phyloP scores from a whole-genome alignment of 2,329 filamentous ascomycete species.

The Phaeomoniella chlamydospora region DNA sequence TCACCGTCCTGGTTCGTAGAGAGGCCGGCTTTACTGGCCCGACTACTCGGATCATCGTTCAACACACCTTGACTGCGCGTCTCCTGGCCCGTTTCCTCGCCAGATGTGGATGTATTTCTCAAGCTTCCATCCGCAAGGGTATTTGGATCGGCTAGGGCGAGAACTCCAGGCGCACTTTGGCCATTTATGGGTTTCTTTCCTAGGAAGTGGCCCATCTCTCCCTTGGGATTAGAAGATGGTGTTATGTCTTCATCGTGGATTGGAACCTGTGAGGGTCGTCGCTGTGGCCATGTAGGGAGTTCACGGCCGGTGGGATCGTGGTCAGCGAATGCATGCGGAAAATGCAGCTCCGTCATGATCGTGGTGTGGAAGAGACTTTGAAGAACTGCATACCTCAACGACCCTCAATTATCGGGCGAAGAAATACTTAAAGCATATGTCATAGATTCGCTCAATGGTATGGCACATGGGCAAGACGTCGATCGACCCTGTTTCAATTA shows the following conservation, averaged over 20 bases:
- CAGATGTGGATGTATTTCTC: neutral
- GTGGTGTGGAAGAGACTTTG: neutral
- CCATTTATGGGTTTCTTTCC: neutral
- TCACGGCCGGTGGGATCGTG: neutral
- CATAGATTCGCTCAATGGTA: too few species aligned
- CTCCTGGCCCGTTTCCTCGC: neutral
- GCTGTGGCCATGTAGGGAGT: neutral
- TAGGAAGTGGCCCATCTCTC: neutral
- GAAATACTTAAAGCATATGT: too few species aligned
- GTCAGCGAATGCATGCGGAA: neutral
- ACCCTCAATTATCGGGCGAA: too few species aligned
- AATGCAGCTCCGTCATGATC: neutral
- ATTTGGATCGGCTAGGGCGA: neutral
- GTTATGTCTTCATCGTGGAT: neutral
- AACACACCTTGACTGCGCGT: neutral
- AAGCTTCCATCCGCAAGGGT: neutral
- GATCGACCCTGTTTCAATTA: too few species aligned
- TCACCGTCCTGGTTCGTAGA: slow-evolving; percentile 13
- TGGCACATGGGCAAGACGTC: too few species aligned
- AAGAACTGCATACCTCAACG: too few species aligned
- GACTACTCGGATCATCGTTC: neutral
- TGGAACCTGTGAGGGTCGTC: neutral
- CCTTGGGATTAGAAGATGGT: neutral
- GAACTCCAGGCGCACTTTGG: neutral
- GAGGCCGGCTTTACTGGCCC: slow-evolving; percentile 6